These are phyloP conservation scores for Rubia occidens DNA, from an alignment of 305 asterid species.

Conservation along the genomic window DNA sequence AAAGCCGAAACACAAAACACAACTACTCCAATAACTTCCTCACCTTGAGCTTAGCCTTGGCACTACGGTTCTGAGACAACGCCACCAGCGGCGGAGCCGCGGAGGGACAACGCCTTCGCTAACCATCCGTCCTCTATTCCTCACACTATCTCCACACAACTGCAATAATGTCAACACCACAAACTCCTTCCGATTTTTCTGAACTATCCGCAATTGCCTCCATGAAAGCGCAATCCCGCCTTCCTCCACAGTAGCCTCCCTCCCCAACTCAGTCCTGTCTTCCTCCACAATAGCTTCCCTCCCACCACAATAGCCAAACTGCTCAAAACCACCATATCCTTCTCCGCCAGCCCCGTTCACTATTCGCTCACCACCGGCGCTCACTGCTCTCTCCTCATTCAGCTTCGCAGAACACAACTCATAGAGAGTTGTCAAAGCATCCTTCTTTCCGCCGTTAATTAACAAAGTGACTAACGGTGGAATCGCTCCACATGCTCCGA, in stretches of 20 bases:
- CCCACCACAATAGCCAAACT: constrained; percentile 71
- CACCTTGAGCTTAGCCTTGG: constrained; percentile 93
- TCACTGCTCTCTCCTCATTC: constrained; percentile 84
- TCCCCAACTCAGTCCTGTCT: no score
- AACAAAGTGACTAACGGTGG: constrained; percentile 68
- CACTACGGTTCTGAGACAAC: constrained; percentile 77
- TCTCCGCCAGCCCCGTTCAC: constrained; percentile 77
- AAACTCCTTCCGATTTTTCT: constrained; percentile 76
- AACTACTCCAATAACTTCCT: constrained; percentile 9
- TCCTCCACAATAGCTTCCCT: no score
- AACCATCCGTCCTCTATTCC: constrained; percentile 75
- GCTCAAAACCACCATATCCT: constrained; percentile 89
- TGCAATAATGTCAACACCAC: constrained; percentile 77
- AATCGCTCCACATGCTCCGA: constrained; percentile 84
- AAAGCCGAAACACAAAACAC: not conserved
- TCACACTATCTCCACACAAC: constrained; percentile 58
- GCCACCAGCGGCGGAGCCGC: constrained; percentile 96
- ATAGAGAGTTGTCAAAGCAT: constrained; percentile 76
- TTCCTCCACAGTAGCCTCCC: no score
- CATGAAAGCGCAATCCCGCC: constrained; percentile 78
- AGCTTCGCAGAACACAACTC: constrained; percentile 56
- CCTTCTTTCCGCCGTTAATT: constrained; percentile 75
- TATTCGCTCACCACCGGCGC: constrained; percentile 74
- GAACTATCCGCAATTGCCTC: constrained; percentile 85
- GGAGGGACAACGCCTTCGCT: constrained; percentile 95